Evolutionary conservation across 1,284 basidiomycete genomes (phyloP).

Genomic region (Leccinum proliferum): DNA sequence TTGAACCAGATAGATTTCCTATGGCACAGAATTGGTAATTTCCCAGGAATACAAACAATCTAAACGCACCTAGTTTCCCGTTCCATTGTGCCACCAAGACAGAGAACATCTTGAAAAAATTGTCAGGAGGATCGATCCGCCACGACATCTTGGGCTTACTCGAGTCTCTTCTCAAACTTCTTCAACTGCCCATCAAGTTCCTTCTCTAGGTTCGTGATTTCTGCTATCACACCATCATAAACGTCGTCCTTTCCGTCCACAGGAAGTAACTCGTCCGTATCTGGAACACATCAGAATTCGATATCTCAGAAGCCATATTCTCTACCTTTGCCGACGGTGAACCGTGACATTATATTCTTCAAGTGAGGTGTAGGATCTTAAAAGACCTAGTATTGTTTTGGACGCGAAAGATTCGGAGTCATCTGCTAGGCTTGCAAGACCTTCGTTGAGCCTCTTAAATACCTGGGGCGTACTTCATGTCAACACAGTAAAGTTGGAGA

Average conservation of each 20-base stretch:
- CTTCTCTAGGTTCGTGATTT: constrained; percentile 65
- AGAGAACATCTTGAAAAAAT: constrained; percentile 42
- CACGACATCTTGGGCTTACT: constrained; percentile 34
- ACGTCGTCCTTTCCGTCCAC: constrained; percentile 77
- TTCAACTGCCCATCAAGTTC: constrained; percentile 64
- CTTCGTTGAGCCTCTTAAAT: constrained; percentile 69
- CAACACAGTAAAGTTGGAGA: neutral
- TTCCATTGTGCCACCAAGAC: constrained; percentile 79
- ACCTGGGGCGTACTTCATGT: constrained; percentile 40
- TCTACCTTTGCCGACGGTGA: constrained; percentile 54
- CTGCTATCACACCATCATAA: constrained; percentile 72
- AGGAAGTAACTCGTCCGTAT: constrained; percentile 66
- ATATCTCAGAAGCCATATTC: constrained; percentile 7
- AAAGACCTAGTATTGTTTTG: constrained; percentile 64
- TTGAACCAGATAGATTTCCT: constrained; percentile 90
- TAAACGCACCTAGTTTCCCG: constrained; percentile 65
- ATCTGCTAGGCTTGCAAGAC: constrained; percentile 58
- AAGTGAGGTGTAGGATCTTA: constrained; percentile 64
- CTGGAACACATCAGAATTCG: constrained; percentile 29
- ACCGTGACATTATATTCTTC: constrained; percentile 72
- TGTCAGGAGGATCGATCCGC: constrained; percentile 5
- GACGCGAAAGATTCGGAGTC: constrained; percentile 72
- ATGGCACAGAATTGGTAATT: constrained; percentile 7
- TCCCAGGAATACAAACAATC: neutral
- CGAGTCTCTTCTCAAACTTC: constrained; percentile 53